Percentiles rank a stretch among this genome's conserved stretches.
phyloP scores from a whole-genome alignment of 2,329 filamentous ascomycete species.

The Grosmannia clavigera region DNA sequence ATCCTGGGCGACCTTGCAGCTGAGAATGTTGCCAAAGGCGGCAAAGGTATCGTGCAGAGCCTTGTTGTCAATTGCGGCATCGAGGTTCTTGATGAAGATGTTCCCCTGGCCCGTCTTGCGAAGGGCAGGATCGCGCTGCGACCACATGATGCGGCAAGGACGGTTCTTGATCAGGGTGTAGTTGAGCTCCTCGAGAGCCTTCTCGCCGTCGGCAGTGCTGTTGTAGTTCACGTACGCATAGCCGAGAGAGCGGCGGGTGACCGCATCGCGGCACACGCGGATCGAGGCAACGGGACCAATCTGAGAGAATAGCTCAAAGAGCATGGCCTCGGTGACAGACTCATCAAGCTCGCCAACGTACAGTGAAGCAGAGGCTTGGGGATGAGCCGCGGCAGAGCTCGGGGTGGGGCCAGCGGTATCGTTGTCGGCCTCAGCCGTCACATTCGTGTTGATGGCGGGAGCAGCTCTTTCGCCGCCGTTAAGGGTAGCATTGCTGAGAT shows the following conservation, averaged over 20 bases:
- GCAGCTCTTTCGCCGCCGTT: conserved; percentile 54
- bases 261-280: conserved; percentile 97
- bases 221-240: conserved; percentile 99
- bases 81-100: conserved; percentile 99
- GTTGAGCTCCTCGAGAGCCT: conserved; percentile 97
- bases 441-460: conserved; percentile 64
- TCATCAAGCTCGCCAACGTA: conserved; percentile 98
- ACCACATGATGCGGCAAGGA: conserved; percentile 99
- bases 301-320: conserved; percentile 99
- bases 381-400: conserved; percentile 60
- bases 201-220: conserved; percentile 89
- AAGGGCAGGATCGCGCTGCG: conserved; percentile 94
- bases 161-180: conserved; percentile 98
- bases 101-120: conserved; percentile 99
- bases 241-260: conserved; percentile 94
- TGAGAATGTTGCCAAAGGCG: conserved; percentile 97
- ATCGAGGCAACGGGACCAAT: conserved; percentile 98
- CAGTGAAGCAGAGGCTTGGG: conserved; percentile 90
- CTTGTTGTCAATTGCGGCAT: conserved; percentile 99
- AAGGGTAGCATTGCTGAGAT: conserved; percentile 60
- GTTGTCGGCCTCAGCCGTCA: conserved; percentile 39
- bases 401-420: conserved; percentile 58
- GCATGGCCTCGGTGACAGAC: conserved; percentile 98
- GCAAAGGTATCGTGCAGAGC: conserved; percentile 98
- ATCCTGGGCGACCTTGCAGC: conserved; percentile 98